A percentile compares a stretch with the other conserved stretches of the same genome.
These are phyloP conservation scores for Phlyctochytrium planicorne DNA, from an alignment of 192 early-diverging fungal genomes.

Conservation along the genomic window DNA sequence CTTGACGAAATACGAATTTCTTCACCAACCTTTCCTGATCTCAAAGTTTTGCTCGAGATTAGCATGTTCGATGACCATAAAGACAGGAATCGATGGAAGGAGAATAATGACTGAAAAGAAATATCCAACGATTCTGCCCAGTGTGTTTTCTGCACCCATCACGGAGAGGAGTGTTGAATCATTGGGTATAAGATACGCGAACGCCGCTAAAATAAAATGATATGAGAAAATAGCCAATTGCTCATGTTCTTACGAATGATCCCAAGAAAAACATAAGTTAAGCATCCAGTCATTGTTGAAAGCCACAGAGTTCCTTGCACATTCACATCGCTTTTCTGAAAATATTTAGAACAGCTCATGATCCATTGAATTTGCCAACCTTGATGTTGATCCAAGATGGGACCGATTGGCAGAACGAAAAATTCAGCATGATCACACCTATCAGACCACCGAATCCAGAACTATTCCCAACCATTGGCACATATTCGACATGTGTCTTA, in stretches of 20 bases:
- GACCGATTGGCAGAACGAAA: conserved; percentile 38
- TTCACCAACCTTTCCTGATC: conserved; percentile 9
- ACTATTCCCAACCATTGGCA: conserved; percentile 16
- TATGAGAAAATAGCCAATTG: conserved; percentile 1
- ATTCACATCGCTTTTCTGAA: conserved; percentile 46
- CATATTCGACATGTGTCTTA: conserved; percentile 1
- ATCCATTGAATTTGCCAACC: not conserved
- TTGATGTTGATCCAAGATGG: conserved; percentile 44
- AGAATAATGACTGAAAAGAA: conserved; percentile 18
- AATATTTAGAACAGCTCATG: conserved; percentile 1
- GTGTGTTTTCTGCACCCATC: not conserved
- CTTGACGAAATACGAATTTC: too few species aligned
- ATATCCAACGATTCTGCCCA: conserved; percentile 28
- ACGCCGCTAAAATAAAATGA: conserved; percentile 27
- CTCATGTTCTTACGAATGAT: conserved; percentile 23
- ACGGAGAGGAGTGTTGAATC: conserved; percentile 19
- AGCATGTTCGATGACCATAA: conserved; percentile 7
- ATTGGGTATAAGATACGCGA: conserved; percentile 24
- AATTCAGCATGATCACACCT: conserved; percentile 47
- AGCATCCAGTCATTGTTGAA: conserved; percentile 22
- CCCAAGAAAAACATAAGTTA: conserved; percentile 39
- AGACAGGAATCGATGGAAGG: conserved; percentile 13
- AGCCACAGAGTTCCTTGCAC: conserved; percentile 45
- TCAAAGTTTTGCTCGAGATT: conserved; percentile 25
- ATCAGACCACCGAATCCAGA: conserved; percentile 29